Conservation (phyloP, 2,329 filamentous ascomycete genomes). For the Hypoxylon sp. region DNA sequence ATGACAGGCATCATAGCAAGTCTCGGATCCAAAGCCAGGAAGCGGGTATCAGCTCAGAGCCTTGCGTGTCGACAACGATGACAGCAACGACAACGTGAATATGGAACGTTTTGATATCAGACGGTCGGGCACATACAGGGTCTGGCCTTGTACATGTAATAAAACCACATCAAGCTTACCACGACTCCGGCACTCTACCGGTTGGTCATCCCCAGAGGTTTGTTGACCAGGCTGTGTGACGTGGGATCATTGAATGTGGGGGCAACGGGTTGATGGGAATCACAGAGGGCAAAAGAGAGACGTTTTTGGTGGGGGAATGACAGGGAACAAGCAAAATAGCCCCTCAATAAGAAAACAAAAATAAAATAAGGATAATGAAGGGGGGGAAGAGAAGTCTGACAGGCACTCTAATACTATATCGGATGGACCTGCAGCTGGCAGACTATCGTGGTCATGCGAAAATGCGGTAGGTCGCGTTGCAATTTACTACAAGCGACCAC, state of each 20-base stretch:
- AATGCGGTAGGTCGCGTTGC: constrained; percentile 42
- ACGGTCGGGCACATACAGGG: constrained; percentile 26
- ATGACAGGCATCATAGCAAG: constrained; percentile 28
- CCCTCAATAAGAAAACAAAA: constrained; percentile 37
- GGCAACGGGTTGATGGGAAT: constrained; percentile 26
- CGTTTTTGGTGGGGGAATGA: constrained; percentile 30
- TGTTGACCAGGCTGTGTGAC: constrained; percentile 40
- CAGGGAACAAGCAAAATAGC: constrained; percentile 25
- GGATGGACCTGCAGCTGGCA: constrained; percentile 31
- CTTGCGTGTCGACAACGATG: constrained; percentile 26
- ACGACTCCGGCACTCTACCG: constrained; percentile 38
- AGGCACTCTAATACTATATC: constrained; percentile 35
- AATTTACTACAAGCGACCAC: constrained; percentile 35
- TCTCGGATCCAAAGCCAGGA: constrained; percentile 17
- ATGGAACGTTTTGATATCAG: constrained; percentile 38
- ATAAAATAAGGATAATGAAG: constrained; percentile 35
- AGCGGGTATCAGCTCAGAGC: constrained; percentile 22
- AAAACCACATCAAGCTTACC: constrained; percentile 38
- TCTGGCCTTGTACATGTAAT: constrained; percentile 34
- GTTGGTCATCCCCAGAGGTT: constrained; percentile 35
- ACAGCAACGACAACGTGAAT: constrained; percentile 20
- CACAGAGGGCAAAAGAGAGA: constrained; percentile 33
- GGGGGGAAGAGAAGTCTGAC: constrained; percentile 30
- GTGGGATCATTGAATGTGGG: constrained; percentile 44
- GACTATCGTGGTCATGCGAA: constrained; percentile 32